Evolutionary conservation across 2,329 filamentous ascomycete genomes (phyloP).

Genomic region (Xylariaceae sp.): DNA sequence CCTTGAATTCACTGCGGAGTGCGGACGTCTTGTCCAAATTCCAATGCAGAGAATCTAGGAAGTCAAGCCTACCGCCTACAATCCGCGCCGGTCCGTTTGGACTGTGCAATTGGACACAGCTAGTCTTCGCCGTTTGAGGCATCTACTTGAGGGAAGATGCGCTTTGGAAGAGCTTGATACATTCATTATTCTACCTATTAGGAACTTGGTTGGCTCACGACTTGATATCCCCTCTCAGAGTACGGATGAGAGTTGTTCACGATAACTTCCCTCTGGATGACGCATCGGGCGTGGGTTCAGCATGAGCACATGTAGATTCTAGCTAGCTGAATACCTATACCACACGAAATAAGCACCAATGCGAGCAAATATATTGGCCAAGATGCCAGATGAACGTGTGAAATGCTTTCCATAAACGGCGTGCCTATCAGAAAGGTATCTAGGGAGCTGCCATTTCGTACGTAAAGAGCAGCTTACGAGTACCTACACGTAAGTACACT

Average conservation of each 20-base stretch:
- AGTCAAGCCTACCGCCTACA: slow-evolving; percentile 30
- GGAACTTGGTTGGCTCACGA: neutral
- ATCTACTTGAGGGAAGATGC: slow-evolving; percentile 19
- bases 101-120: slow-evolving; percentile 17
- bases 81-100: slow-evolving; percentile 26
- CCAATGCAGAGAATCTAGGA: slow-evolving; percentile 34
- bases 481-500: neutral
- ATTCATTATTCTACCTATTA: slow-evolving; percentile 9
- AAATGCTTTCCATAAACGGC: no score
- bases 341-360: no score
- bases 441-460: no score
- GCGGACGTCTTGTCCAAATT: slow-evolving; percentile 48
- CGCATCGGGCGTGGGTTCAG: neutral
- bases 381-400: no score
- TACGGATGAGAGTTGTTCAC: neutral
- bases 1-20: slow-evolving; percentile 40
- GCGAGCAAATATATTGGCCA: no score
- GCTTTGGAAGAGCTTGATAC: slow-evolving; percentile 26
- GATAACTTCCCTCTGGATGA: neutral
- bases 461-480: no score
- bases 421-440: no score
- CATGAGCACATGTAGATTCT: neutral
- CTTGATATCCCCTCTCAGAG: neutral
- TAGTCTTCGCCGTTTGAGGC: slow-evolving; percentile 21
- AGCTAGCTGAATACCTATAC: neutral